phyloP scores from a whole-genome alignment of 805 yeast species.

The Kodamaea jinghongensis region DNA sequence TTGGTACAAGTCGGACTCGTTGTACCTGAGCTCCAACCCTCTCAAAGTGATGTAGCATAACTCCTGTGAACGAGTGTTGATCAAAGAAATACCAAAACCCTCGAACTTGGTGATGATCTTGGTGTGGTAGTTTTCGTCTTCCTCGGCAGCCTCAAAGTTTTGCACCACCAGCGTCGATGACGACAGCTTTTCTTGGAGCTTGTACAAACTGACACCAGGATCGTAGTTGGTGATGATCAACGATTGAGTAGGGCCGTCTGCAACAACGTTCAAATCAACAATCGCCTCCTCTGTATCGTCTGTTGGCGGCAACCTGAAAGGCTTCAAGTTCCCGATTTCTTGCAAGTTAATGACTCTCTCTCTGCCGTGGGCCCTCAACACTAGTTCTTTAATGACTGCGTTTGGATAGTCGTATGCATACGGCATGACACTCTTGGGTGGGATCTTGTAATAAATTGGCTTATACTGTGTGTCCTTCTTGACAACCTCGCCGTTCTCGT shows the following conservation, averaged over 20 bases:
- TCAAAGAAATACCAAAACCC: slow-evolving; percentile 85
- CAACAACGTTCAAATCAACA: slow-evolving; percentile 87
- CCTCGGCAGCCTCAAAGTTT: slow-evolving; percentile 54
- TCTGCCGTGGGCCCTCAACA: slow-evolving; percentile 66
- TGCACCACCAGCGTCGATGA: slow-evolving; percentile 26
- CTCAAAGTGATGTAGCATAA: slow-evolving; percentile 77
- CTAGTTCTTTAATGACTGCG: slow-evolving; percentile 76
- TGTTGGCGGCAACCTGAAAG: slow-evolving; percentile 68
- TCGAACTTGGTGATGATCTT: slow-evolving; percentile 63
- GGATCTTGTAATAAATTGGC: slow-evolving; percentile 78
- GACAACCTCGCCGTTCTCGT: slow-evolving; percentile 58
- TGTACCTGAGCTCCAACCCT: slow-evolving; percentile 78
- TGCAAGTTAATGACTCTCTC: slow-evolving; percentile 82
- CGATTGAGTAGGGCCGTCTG: slow-evolving; percentile 94
- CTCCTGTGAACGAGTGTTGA: slow-evolving; percentile 70
- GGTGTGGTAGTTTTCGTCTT: slow-evolving; percentile 52
- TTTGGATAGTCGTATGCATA: slow-evolving; percentile 98
- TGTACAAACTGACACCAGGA: slow-evolving; percentile 72
- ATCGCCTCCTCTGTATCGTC: slow-evolving; percentile 43
- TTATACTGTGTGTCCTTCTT: slow-evolving; percentile 56
- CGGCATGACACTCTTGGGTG: slow-evolving; percentile 93
- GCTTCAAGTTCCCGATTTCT: slow-evolving; percentile 88
- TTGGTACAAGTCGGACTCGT: slow-evolving; percentile 81
- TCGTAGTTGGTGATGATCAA: slow-evolving; percentile 81
- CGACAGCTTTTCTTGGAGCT: slow-evolving; percentile 33